Percentiles rank a stretch among this genome's conserved stretches.
Conservation (phyloP, 768 basidiomycete species). For the Leucocoprinus leucothites region DNA sequence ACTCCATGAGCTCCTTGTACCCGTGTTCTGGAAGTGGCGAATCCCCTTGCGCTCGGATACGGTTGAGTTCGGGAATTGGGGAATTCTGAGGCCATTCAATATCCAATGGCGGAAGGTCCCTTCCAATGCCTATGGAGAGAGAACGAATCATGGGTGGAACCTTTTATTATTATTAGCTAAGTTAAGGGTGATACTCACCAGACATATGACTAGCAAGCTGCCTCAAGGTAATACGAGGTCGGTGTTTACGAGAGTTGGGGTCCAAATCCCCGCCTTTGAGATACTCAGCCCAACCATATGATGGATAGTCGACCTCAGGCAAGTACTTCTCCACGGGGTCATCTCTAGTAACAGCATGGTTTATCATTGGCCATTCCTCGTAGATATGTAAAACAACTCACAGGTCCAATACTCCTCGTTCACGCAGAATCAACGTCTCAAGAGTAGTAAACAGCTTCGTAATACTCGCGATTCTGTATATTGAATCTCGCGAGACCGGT, state of each 20-base stretch:
- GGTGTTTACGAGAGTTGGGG: not conserved
- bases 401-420: constrained; percentile 38
- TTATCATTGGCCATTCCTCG: not conserved
- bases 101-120: constrained; percentile 31
- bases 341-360: constrained; percentile 33
- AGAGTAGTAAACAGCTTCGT: constrained; percentile 49
- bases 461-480: constrained; percentile 51
- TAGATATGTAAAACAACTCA: not conserved
- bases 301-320: constrained; percentile 33
- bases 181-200: constrained; percentile 20
- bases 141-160: not conserved
- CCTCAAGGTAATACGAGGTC: constrained; percentile 34
- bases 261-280: constrained; percentile 17
- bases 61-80: constrained; percentile 17
- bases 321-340: constrained; percentile 46
- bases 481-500: constrained; percentile 37
- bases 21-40: constrained; percentile 23
- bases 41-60: constrained; percentile 19
- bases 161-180: not conserved
- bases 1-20: constrained; percentile 28
- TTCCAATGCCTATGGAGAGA: constrained; percentile 27
- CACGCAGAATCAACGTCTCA: constrained; percentile 46
- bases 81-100: constrained; percentile 37
- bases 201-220: constrained; percentile 39
- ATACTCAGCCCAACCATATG: constrained; percentile 31